Evolutionary conservation across 2,329 filamentous ascomycete species (phyloP).

Genomic region (Colletotrichum gigasporum): DNA sequence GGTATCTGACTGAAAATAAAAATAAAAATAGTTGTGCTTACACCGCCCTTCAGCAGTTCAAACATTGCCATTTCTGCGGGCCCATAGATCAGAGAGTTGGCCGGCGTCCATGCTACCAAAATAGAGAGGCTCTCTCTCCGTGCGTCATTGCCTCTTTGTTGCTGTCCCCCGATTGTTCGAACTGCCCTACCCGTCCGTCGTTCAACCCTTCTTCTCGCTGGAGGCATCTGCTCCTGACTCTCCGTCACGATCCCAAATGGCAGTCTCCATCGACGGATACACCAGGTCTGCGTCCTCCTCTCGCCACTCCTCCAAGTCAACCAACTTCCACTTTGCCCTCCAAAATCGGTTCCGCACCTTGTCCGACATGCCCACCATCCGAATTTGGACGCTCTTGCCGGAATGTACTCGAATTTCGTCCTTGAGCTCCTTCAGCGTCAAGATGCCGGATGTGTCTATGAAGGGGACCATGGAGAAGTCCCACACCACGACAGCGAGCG

Average conservation of each 20-base stretch:
- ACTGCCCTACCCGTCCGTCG: no score
- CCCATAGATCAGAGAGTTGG: no score
- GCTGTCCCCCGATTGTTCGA: no score
- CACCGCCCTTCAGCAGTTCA: no score
- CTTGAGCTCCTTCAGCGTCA: constrained; percentile 59
- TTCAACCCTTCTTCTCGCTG: constrained; percentile 17
- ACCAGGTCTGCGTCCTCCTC: constrained; percentile 29
- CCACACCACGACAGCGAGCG: constrained; percentile 59
- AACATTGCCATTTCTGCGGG: no score
- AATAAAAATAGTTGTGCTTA: no score
- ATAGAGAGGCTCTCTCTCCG: no score
- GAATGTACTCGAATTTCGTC: constrained; percentile 59
- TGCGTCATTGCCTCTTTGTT: no score
- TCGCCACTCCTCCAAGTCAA: constrained; percentile 25
- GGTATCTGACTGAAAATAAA: no score
- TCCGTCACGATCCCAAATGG: constrained; percentile 27
- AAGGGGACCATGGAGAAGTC: constrained; percentile 63
- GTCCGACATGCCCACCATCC: constrained; percentile 58
- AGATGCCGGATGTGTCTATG: constrained; percentile 62
- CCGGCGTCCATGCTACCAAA: no score
- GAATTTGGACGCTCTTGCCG: constrained; percentile 54
- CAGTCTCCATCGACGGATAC: constrained; percentile 24
- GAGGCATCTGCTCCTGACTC: constrained; percentile 8
- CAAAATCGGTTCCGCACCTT: constrained; percentile 51
- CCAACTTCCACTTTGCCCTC: constrained; percentile 46